Evolutionary conservation across 78 protist species (phyloP), one percentile per base, ranked within the genome.

Genomic region (Tieghemostelium lacteum): DNA sequence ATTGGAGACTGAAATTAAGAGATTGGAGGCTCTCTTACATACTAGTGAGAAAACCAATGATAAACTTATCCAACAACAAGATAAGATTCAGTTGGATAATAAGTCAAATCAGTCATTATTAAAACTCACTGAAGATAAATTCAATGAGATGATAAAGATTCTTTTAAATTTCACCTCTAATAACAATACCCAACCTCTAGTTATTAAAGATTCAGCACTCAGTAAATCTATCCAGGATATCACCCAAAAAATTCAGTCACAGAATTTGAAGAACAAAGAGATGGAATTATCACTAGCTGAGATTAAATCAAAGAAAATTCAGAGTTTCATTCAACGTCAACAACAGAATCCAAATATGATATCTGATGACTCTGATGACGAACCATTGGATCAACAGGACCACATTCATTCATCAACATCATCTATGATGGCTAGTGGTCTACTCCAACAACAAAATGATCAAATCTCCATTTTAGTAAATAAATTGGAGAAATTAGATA

Each of bases 401-500:
- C 3, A 5, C 16, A 28, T 22, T 12, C n/a, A 26, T 20, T 57
- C 17, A 52, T 39, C 17, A 20, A 29, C 16, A 66, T 8, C 2
- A 24, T 28, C 8, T 49, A 16, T 49, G 55, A 49, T 12, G 8
- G 55, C 24, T 49, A 12, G 55, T 49, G 55, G 12, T n/a, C n/a
- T n/a, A n/a, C 20, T 52, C 3, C 77, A 72, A 72, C 50, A 52
- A 52, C 91, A 83, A 54, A 40, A 50, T 40, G 52, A 83, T 5
- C 91, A 83, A 52, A 65, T 83, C 8, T 72, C 86, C 0, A 16
- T 75, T 12, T 36, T 92, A 0, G 83, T 92, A 6, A 45, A 28
- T 28, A 92, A 92, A 60, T 40, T 92, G n/a, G 95, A 92, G 28
- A 74, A 92, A 40, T 54, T 92, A 20, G 95, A 92, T 50, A 74